phyloP scores from a whole-genome alignment of 2,329 filamentous ascomycete species.

The Diaporthe aspalathi region DNA sequence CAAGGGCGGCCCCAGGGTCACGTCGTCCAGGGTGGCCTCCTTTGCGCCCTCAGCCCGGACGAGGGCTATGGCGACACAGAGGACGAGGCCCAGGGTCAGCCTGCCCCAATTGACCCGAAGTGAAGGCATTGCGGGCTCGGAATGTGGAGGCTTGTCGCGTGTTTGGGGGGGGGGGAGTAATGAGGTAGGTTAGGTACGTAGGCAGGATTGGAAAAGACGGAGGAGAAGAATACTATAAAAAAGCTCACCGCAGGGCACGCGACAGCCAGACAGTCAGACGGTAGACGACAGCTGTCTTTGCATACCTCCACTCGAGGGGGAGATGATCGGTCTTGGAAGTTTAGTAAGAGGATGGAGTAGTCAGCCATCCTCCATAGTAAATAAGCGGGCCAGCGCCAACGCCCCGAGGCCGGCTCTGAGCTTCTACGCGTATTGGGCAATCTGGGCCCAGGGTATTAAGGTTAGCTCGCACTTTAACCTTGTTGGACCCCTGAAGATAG shows the following conservation, averaged over 20 bases:
- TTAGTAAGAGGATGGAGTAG: neutral
- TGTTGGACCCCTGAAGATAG: neutral
- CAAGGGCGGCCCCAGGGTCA: conserved; percentile 46
- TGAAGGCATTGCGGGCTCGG: conserved; percentile 30
- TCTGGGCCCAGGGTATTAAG: neutral
- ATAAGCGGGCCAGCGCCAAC: conserved; percentile 15
- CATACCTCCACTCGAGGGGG: conserved; percentile 14
- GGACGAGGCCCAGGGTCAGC: conserved; percentile 35
- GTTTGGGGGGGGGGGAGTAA: neutral
- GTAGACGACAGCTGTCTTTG: conserved; percentile 19
- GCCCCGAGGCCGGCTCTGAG: neutral
- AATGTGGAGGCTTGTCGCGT: neutral
- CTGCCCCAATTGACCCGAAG: conserved; percentile 35
- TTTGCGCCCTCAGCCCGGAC: conserved; percentile 34
- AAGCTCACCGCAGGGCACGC: neutral
- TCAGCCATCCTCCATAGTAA: conserved; percentile 22
- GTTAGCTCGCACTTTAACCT: conserved; percentile 5
- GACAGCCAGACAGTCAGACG: neutral
- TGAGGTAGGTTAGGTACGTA: neutral
- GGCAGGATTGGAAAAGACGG: too few species aligned
- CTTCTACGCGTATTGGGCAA: neutral
- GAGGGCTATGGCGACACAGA: conserved; percentile 38
- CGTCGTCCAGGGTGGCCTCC: conserved; percentile 13
- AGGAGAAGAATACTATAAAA: neutral
- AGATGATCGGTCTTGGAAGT: conserved; percentile 22